These are phyloP conservation scores for Penicillium sp. DNA, from an alignment of 2,329 filamentous ascomycete species.

Conservation along the genomic window DNA sequence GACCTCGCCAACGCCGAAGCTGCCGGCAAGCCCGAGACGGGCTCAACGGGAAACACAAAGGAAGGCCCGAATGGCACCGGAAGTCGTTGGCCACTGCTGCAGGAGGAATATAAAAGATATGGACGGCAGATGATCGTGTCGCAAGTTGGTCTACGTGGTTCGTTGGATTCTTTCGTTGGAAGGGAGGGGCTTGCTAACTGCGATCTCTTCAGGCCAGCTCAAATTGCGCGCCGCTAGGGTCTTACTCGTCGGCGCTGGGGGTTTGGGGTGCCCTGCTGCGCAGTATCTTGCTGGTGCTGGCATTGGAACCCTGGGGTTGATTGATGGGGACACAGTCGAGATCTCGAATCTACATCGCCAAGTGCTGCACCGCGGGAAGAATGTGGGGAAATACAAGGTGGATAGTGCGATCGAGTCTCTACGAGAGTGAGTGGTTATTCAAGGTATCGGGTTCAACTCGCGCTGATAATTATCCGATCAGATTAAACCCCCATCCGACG, in stretches of 20 bases:
- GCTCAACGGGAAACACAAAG: background rate
- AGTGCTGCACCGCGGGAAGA: slow-evolving; percentile 70
- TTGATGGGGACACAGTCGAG: slow-evolving; percentile 87
- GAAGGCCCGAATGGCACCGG: background rate
- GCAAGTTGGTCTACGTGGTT: slow-evolving; percentile 62
- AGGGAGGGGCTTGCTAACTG: background rate
- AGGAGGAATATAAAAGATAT: slow-evolving; percentile 80
- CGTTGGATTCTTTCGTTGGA: background rate
- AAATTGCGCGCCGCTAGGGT: slow-evolving; percentile 68
- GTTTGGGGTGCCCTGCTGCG: slow-evolving; percentile 86
- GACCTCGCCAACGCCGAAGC: slow-evolving; percentile 36
- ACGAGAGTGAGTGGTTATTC: slow-evolving; percentile 45
- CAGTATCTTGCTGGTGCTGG: slow-evolving; percentile 91
- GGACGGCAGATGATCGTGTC: slow-evolving; percentile 88
- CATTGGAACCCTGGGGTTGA: slow-evolving; percentile 75
- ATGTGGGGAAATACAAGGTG: slow-evolving; percentile 75
- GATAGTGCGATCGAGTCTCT: slow-evolving; percentile 68
- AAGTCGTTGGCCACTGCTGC: slow-evolving; percentile 64
- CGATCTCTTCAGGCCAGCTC: slow-evolving; percentile 64
- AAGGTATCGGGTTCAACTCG: background rate
- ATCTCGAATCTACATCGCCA: slow-evolving; percentile 90
- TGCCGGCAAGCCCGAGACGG: slow-evolving; percentile 17
- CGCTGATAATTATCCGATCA: slow-evolving; percentile 33
- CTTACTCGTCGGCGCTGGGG: slow-evolving; percentile 81
- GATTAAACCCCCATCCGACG: slow-evolving; percentile 68